Evolutionary conservation across 176 grass and related monocot species (phyloP).

Genomic region (Melocanna baccifera): DNA sequence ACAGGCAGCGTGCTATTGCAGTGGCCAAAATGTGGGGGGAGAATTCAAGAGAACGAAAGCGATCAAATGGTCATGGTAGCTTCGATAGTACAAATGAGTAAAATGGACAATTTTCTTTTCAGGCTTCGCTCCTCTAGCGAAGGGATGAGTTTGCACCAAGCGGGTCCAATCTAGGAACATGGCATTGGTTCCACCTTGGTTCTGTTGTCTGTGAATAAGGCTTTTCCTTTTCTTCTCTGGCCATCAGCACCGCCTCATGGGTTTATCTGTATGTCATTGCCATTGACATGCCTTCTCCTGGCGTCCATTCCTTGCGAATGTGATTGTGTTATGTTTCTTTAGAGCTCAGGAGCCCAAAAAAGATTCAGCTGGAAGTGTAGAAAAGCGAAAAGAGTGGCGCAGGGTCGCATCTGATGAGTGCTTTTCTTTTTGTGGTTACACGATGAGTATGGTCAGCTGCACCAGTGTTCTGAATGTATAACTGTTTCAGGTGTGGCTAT

Average conservation of each 20-base stretch:
- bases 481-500: background rate
- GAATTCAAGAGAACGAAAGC: constrained; percentile 54
- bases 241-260: constrained; percentile 2
- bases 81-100: constrained; percentile 80
- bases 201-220: constrained; percentile 50
- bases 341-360: constrained; percentile 14
- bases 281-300: constrained; percentile 29
- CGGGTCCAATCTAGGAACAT: constrained; percentile 26
- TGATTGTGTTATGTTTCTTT: constrained; percentile 25
- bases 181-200: background rate
- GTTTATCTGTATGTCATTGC: constrained; percentile 8
- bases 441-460: constrained; percentile 1
- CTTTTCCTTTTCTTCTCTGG: constrained; percentile 31
- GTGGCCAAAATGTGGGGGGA: constrained; percentile 78
- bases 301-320: constrained; percentile 45
- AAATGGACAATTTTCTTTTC: background rate
- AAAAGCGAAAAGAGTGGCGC: background rate
- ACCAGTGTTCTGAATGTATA: constrained; percentile 12
- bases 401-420: constrained; percentile 17
- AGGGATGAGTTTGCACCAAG: constrained; percentile 11
- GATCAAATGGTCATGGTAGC: constrained; percentile 43
- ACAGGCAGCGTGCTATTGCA: constrained; percentile 63
- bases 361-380: constrained; percentile 33
- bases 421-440: constrained; percentile 9
- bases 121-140: background rate